Conservation (phyloP, 305 asterid species). For the Rubia tinctorum region DNA sequence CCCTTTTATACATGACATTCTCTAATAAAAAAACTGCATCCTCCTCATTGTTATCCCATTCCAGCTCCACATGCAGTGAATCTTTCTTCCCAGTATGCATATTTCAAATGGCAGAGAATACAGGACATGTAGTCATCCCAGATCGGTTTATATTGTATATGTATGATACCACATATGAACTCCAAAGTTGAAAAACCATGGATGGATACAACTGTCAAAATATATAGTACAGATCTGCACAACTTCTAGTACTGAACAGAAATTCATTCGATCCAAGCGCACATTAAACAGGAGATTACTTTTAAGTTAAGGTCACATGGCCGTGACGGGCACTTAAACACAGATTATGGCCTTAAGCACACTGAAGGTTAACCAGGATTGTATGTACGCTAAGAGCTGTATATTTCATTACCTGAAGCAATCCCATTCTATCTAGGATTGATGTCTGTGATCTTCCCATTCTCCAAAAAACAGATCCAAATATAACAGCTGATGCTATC, state of each 20-base stretch:
- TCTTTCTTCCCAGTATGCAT: neutral
- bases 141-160: neutral
- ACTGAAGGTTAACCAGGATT: constrained; percentile 5
- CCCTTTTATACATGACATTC: neutral
- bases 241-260: neutral
- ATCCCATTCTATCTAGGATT: constrained; percentile 95
- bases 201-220: neutral
- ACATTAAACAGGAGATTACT: neutral
- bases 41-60: neutral
- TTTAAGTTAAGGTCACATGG: neutral
- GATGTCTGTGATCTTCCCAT: constrained; percentile 95
- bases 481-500: constrained; percentile 87
- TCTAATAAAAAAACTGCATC: neutral
- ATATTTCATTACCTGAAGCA: constrained; percentile 73
- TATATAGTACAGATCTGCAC: neutral
- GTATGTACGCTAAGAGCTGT: neutral
- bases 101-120: neutral
- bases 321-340: neutral
- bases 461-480: constrained; percentile 99
- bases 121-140: neutral
- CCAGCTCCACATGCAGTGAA: neutral
- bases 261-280: neutral
- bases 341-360: constrained; percentile 8
- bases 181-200: neutral
- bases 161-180: neutral